These are phyloP conservation scores for Annulohypoxylon moriforme DNA, from an alignment of 495 filamentous ascomycete species.

Conservation along the genomic window DNA sequence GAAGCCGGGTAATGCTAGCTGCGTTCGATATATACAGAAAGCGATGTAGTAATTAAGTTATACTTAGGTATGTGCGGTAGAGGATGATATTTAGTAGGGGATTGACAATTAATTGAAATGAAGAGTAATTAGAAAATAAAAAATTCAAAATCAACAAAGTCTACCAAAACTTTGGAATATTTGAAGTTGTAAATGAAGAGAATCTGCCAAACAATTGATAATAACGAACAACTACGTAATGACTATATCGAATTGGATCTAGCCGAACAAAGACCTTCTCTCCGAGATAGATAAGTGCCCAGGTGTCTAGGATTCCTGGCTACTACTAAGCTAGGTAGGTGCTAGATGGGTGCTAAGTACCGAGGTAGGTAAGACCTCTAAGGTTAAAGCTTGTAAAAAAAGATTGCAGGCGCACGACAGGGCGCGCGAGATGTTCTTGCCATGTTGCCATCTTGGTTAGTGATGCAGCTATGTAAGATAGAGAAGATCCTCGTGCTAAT, in stretches of 20 bases:
- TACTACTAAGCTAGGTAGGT: too few relatives aligned
- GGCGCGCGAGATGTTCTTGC: slow-evolving; percentile 1
- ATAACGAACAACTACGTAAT: slow-evolving; percentile 9
- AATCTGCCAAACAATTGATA: neutral
- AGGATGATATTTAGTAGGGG: neutral
- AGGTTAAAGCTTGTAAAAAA: slow-evolving; percentile 20
- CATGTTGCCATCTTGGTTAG: slow-evolving; percentile 27
- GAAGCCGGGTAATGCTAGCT: neutral
- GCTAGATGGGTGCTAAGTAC: slow-evolving; percentile 26
- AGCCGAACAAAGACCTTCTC: neutral
- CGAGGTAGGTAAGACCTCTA: neutral
- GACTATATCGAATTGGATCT: slow-evolving; percentile 7
- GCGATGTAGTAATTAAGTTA: neutral
- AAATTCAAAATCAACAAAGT: neutral
- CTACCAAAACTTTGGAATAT: neutral
- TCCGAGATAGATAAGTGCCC: slow-evolving; percentile 27
- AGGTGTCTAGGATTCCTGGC: slow-evolving; percentile 15
- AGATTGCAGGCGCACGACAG: neutral
- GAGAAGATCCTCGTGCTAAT: slow-evolving; percentile 21
- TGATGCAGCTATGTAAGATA: neutral
- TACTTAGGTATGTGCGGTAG: neutral
- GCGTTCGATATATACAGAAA: neutral
- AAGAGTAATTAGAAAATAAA: neutral
- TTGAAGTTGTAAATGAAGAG: neutral
- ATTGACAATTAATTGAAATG: neutral